phyloP scores from a whole-genome alignment of 2,329 filamentous ascomycete species.

The Pseudonectria foliicola region DNA sequence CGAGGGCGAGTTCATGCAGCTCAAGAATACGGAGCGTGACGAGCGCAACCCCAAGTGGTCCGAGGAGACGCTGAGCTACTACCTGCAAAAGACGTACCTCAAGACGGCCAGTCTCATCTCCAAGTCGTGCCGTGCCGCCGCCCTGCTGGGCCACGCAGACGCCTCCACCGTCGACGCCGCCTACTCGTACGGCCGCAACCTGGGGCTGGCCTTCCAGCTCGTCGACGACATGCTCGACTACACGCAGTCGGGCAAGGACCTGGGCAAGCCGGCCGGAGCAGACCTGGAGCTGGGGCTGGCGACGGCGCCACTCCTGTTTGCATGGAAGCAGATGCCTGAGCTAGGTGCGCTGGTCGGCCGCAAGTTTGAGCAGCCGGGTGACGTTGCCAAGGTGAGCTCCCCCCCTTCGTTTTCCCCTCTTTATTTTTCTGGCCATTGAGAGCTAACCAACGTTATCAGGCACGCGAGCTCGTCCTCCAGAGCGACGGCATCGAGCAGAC shows the following conservation, averaged over 20 bases:
- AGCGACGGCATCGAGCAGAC: constrained; percentile 92
- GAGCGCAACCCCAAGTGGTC: constrained; percentile 80
- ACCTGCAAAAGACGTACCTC: constrained; percentile 95
- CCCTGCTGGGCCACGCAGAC: constrained; percentile 73
- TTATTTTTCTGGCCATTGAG: constrained; percentile 2
- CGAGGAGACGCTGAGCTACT: constrained; percentile 85
- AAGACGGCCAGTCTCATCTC: constrained; percentile 95
- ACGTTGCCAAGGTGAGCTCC: constrained; percentile 68
- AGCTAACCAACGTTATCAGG: constrained; percentile 43
- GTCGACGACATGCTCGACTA: constrained; percentile 99
- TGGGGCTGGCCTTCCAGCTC: constrained; percentile 92
- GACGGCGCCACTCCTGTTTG: constrained; percentile 89
- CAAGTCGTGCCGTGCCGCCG: constrained; percentile 88
- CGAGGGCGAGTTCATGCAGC: constrained; percentile 98
- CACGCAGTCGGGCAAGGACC: constrained; percentile 72
- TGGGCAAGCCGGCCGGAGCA: constrained; percentile 92
- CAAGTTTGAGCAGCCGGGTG: constrained; percentile 78
- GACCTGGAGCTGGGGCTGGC: constrained; percentile 90
- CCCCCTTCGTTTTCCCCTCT: constrained; percentile 12
- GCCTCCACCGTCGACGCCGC: constrained; percentile 79
- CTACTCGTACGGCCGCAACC: constrained; percentile 86
- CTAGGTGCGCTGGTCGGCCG: constrained; percentile 83
- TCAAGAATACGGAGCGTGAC: constrained; percentile 90
- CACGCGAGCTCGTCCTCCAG: constrained; percentile 72
- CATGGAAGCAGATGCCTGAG: constrained; percentile 84